Conservation (phyloP, 805 yeast genomes). For the Candida nanaspora region DNA sequence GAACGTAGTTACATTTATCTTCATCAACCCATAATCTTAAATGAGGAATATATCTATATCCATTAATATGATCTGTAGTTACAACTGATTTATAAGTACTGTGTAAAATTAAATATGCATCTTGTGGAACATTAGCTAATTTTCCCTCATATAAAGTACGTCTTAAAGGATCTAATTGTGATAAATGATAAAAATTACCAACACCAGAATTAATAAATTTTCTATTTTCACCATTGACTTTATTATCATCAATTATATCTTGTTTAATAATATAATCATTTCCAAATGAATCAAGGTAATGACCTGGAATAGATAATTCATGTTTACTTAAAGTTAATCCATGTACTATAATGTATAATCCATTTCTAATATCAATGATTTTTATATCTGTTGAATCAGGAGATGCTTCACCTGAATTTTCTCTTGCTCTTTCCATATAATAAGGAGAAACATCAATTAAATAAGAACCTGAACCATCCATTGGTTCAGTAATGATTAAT, state of each 20-base stretch:
- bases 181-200: constrained; percentile 25
- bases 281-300: constrained; percentile 9
- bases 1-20: constrained; percentile 31
- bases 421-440: constrained; percentile 39
- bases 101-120: constrained; percentile 13
- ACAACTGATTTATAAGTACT: constrained; percentile 18
- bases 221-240: constrained; percentile 12
- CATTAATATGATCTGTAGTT: constrained; percentile 15
- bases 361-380: constrained; percentile 54
- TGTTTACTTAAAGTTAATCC: constrained; percentile 31
- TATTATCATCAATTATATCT: constrained; percentile 10
- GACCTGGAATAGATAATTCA: constrained; percentile 8
- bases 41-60: constrained; percentile 28
- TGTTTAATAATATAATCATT: constrained; percentile 13
- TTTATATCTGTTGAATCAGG: constrained; percentile 43
- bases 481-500: constrained; percentile 35
- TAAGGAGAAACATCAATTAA: constrained; percentile 41
- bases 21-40: constrained; percentile 30
- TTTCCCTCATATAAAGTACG: constrained; percentile 24
- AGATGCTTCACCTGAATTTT: constrained; percentile 39
- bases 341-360: constrained; percentile 51
- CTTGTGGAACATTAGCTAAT: constrained; percentile 21
- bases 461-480: constrained; percentile 37
- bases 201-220: constrained; percentile 28
- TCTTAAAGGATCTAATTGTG: constrained; percentile 18